Percentiles rank a stretch among this genome's conserved stretches.
These are phyloP conservation scores for Penicillium occitanis DNA, from an alignment of 2,329 filamentous ascomycete species.

Conservation along the genomic window DNA sequence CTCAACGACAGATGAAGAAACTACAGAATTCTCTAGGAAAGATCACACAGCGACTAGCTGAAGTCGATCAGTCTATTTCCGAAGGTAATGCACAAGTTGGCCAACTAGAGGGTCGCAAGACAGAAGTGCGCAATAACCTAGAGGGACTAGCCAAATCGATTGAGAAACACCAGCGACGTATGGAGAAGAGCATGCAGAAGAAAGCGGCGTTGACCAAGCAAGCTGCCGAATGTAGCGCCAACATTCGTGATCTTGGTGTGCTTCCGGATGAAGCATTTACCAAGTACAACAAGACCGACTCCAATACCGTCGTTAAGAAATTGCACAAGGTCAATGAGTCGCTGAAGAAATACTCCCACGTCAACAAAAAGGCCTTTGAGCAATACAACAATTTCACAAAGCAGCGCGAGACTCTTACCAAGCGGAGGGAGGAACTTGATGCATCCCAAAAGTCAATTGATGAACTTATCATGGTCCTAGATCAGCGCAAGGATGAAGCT, in stretches of 20 bases:
- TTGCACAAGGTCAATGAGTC: slow-evolving; percentile 90
- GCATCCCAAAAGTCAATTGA: slow-evolving; percentile 83
- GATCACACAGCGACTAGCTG: slow-evolving; percentile 67
- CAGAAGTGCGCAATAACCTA: slow-evolving; percentile 67
- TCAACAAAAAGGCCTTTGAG: slow-evolving; percentile 99
- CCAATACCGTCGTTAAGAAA: slow-evolving; percentile 69
- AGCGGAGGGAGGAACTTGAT: slow-evolving; percentile 82
- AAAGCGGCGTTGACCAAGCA: slow-evolving; percentile 76
- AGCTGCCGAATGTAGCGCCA: slow-evolving; percentile 76
- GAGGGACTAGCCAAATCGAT: slow-evolving; percentile 75
- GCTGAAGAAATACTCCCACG: slow-evolving; percentile 93
- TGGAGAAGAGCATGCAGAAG: slow-evolving; percentile 89
- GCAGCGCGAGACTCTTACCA: slow-evolving; percentile 81
- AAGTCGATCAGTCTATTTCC: slow-evolving; percentile 74
- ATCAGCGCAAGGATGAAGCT: slow-evolving; percentile 94
- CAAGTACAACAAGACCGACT: slow-evolving; percentile 81
- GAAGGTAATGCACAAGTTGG: slow-evolving; percentile 55
- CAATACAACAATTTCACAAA: slow-evolving; percentile 97
- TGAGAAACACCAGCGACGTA: slow-evolving; percentile 79
- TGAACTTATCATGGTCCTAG: slow-evolving; percentile 86
- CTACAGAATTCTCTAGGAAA: slow-evolving; percentile 66
- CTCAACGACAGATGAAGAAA: slow-evolving; percentile 77
- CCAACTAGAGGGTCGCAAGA: slow-evolving; percentile 58
- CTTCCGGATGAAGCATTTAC: slow-evolving; percentile 91
- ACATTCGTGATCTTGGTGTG: slow-evolving; percentile 89